Evolutionary conservation across 2,329 filamentous ascomycete genomes (phyloP), one percentile per base, ranked within the genome.

Genomic region (Remersonia thermophila): DNA sequence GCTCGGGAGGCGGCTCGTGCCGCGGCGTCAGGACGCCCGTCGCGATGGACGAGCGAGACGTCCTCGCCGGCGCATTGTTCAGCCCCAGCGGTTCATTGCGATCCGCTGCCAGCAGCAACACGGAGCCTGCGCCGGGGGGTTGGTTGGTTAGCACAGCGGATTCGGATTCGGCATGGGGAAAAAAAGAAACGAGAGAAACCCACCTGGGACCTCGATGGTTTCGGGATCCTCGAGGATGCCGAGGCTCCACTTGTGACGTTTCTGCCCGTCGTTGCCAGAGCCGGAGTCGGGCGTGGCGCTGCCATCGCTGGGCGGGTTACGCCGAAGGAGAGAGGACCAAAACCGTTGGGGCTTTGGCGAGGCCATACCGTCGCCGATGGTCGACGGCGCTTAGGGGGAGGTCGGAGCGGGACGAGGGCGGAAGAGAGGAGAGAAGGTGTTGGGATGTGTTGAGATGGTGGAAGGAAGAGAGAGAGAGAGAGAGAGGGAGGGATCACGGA

Each of bases 151-250:
- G 5, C 20, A 23, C 9, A 9, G 20, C 5, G 5, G 9, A 9
- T 23, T 23, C 5, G 20, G 5, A 23, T 23, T 23, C 5, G 20
- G 20, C 20, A 23, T 6, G 20, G 5, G 5, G 5, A 9, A 6
- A 9, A 23, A 5, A 9, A 9, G 9, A 5, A 23, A 5, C 20
- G 20, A 9, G 20, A 23, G 20, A 23, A 23, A 5, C 20, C 5
- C 62, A 86, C 83, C 84, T 47, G 87, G 87, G 10, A 94, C 86
- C 59, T 93, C 83, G 44, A 91, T 81, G 0, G 86, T 94, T 39
- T 79, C 57, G 32, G 64, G 73, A 49, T 91, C 84, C 51, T 85
- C 87, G 44, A 94, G 57, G 17, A 95, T 83, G n/a, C 87, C 86
- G 62, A 93, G 63, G 33, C 63, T 70, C 73, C 71, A 77, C 57